Evolutionary conservation across 148 eudicot genomes (phyloP), one percentile per base, ranked within the genome.

Genomic region (Salicornia ramosissima): DNA sequence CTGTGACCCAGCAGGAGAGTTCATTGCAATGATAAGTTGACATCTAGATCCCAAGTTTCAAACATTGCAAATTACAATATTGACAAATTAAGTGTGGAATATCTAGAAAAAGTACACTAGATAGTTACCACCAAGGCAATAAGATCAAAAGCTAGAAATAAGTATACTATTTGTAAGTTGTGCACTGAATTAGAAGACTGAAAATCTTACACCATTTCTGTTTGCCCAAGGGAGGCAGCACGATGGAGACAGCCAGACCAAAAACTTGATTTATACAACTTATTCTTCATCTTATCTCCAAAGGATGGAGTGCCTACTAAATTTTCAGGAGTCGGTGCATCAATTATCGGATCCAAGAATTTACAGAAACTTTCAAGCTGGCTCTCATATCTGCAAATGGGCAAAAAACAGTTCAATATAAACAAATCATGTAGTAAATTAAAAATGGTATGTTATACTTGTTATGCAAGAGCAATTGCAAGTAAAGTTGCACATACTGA

Each of bases 341-440:
- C 99, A 58, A 95, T 64, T 51, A 95, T 80, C 4, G 90, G 90
- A 80, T 95, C 96, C 85, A 95, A 81, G 77, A 95, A 89, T 59
- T 87, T 80, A 67, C 97, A 91, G 82, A 91, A 95, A 65, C 76
- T 89, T 85, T 91, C 90, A 22, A 95, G 81, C 77, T 88, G 92
- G 67, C 74, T 71, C 80, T 87, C 96, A 72, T 91, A 95, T 84
- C 97, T 94, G 80, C 72, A 74, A n/a, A 63, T 46, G 1, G 21
- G 42, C 57, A 34, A 34, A 43, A 65, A 24, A 29, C 3, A 31
- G 63, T 19, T 49, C 64, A 57, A 34, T 12, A 64, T 36, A 42
- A 69, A 46, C 45, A 47, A 18, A 30, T 24, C 40, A 55, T 31
- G 34, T 42, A 2, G 42, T 42, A 49, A 36, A 16, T 21, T 31